Conservation (phyloP, 805 yeast genomes). For the Hanseniaspora mollemarum region DNA sequence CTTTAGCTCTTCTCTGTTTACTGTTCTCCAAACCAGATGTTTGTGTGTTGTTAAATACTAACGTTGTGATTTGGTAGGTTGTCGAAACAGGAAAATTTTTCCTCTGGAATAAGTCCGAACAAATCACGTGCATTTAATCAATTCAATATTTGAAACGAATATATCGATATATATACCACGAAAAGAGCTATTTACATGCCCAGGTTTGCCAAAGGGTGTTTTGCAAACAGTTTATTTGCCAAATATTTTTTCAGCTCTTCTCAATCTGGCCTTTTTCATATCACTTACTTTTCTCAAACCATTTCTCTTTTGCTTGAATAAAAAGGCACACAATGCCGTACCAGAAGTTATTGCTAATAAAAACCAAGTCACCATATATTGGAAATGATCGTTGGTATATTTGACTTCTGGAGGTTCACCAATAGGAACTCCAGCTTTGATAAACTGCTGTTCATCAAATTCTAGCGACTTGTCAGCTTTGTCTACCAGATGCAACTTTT, state of each 20-base stretch:
- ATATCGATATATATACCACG: too few species aligned
- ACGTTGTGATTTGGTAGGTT: too few species aligned
- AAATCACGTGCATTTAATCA: background rate
- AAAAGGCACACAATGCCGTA: slow-evolving; percentile 46
- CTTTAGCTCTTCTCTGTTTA: too few species aligned
- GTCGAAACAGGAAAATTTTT: background rate
- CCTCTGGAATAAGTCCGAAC: too few species aligned
- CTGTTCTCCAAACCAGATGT: too few species aligned
- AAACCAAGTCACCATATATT: slow-evolving; percentile 90
- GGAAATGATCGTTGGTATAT: slow-evolving; percentile 78
- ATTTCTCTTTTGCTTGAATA: slow-evolving; percentile 33
- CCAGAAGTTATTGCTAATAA: slow-evolving; percentile 42
- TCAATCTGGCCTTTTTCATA: slow-evolving; percentile 35
- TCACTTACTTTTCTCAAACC: slow-evolving; percentile 26
- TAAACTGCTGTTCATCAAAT: slow-evolving; percentile 46
- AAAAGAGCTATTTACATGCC: slow-evolving; percentile 3
- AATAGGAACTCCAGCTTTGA: slow-evolving; percentile 77
- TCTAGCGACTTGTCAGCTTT: slow-evolving; percentile 27
- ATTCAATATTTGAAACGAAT: too few species aligned
- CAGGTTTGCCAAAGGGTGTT: too few species aligned
- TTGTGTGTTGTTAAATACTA: too few species aligned
- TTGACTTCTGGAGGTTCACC: slow-evolving; percentile 75
- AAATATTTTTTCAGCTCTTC: slow-evolving; percentile 26
- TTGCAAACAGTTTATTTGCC: background rate
- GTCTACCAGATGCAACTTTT: slow-evolving; percentile 5